A percentile compares a stretch with the other conserved stretches of the same genome.
phyloP scores from a whole-genome alignment of 768 basidiomycete genomes.

The Amanita thiersii region DNA sequence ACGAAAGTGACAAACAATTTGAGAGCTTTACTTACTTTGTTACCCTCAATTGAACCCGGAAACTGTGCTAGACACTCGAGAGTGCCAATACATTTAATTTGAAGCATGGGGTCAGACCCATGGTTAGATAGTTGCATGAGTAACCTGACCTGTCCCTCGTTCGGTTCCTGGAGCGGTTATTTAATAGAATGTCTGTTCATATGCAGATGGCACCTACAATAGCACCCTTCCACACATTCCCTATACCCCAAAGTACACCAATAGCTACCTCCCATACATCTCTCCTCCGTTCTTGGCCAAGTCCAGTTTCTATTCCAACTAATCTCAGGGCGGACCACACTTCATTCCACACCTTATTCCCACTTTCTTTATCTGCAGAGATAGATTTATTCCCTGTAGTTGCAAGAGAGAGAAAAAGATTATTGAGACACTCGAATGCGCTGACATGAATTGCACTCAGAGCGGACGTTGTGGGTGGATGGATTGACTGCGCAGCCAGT shows the following conservation, averaged over 20 bases:
- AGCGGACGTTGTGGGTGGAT: slow-evolving; percentile 85
- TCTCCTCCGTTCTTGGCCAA: slow-evolving; percentile 59
- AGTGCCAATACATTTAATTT: slow-evolving; percentile 79
- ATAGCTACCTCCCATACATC: slow-evolving; percentile 76
- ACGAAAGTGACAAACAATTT: slow-evolving; percentile 1
- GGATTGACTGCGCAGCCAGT: slow-evolving; percentile 53
- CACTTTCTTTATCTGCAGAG: slow-evolving; percentile 38
- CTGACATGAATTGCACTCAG: slow-evolving; percentile 78
- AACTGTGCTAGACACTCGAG: slow-evolving; percentile 78
- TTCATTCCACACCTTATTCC: slow-evolving; percentile 51
- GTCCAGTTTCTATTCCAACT: slow-evolving; percentile 50
- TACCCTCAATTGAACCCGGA: slow-evolving; percentile 53
- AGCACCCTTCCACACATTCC: slow-evolving; percentile 60
- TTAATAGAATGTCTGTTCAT: background rate
- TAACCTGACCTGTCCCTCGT: slow-evolving; percentile 51
- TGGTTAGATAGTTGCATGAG: slow-evolving; percentile 61
- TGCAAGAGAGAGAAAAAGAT: slow-evolving; percentile 73
- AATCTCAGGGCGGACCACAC: slow-evolving; percentile 56
- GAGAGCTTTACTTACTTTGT: slow-evolving; percentile 33
- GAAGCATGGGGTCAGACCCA: slow-evolving; percentile 43
- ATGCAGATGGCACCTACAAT: slow-evolving; percentile 35
- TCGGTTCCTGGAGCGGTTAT: slow-evolving; percentile 34
- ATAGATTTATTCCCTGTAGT: slow-evolving; percentile 33
- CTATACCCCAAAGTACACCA: slow-evolving; percentile 87
- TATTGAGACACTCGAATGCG: slow-evolving; percentile 86